phyloP scores from a whole-genome alignment of 352 stramenopile species.

The Globisporangium irregulare region DNA sequence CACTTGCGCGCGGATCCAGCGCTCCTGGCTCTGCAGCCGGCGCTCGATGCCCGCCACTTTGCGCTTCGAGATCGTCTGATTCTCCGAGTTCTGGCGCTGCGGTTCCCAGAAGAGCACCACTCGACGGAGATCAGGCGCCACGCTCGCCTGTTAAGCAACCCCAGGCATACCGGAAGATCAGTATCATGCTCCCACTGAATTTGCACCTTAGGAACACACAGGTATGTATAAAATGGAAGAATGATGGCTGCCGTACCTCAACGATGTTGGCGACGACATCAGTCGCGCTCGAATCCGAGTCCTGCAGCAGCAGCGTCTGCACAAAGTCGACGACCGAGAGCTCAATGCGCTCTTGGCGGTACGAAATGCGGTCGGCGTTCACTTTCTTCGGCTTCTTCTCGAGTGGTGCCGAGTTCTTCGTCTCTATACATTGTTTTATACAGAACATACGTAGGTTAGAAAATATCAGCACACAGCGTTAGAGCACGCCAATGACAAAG shows the following conservation, averaged over 20 bases:
- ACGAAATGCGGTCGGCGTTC: slow-evolving; percentile 61
- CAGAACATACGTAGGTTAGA: background rate
- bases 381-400: slow-evolving; percentile 69
- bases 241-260: slow-evolving; percentile 33
- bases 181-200: background rate
- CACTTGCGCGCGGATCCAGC: slow-evolving; percentile 66
- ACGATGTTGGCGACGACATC: slow-evolving; percentile 69
- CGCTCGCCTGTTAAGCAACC: slow-evolving; percentile 39
- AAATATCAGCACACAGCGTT: background rate
- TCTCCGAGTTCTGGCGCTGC: slow-evolving; percentile 58
- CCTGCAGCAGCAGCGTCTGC: slow-evolving; percentile 62
- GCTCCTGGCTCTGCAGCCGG: slow-evolving; percentile 56
- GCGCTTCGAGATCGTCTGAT: slow-evolving; percentile 73
- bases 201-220: background rate
- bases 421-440: slow-evolving; percentile 34
- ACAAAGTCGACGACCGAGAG: slow-evolving; percentile 64
- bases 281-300: slow-evolving; percentile 53
- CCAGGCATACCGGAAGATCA: background rate
- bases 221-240: background rate
- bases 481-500: background rate
- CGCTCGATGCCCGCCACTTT: slow-evolving; percentile 66
- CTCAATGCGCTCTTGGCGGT: slow-evolving; percentile 72
- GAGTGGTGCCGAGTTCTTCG: slow-evolving; percentile 61
- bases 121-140: slow-evolving; percentile 60
- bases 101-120: slow-evolving; percentile 77